Percentiles rank a stretch among this genome's conserved stretches.
These are phyloP conservation scores for Aspergillus sp. DNA, from an alignment of 2,329 filamentous ascomycete genomes.

Conservation along the genomic window DNA sequence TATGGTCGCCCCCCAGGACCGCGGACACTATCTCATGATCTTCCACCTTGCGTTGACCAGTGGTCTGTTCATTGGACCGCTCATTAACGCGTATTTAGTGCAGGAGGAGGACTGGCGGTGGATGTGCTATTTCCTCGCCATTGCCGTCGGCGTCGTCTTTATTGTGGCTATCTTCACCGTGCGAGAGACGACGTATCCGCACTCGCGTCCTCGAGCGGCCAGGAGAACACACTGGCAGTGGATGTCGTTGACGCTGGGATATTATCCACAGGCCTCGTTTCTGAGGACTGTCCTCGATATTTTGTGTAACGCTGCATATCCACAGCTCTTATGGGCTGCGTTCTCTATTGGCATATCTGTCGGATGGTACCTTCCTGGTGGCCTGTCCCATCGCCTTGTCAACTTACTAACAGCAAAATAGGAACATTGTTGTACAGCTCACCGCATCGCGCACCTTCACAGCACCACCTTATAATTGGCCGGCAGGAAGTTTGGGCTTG, in stretches of 20 bases:
- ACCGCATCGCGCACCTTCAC: slow-evolving; percentile 26
- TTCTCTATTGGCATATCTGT: slow-evolving; percentile 26
- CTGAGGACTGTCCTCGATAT: slow-evolving; percentile 21
- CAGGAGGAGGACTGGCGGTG: slow-evolving; percentile 23
- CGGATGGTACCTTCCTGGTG: slow-evolving; percentile 17
- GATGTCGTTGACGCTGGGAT: slow-evolving; percentile 22
- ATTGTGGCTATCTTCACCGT: slow-evolving; percentile 18
- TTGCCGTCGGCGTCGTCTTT: slow-evolving; percentile 19
- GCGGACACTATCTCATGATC: slow-evolving; percentile 38
- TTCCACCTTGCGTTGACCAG: slow-evolving; percentile 36
- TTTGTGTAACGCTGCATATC: slow-evolving; percentile 20
- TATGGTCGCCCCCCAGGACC: slow-evolving; percentile 32
- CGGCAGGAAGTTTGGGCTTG: slow-evolving; percentile 21
- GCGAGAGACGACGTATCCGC: slow-evolving; percentile 21
- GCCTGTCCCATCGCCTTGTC: too few species aligned
- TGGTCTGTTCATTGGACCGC: slow-evolving; percentile 37
- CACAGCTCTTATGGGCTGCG: slow-evolving; percentile 25
- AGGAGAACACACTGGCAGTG: slow-evolving; percentile 16
- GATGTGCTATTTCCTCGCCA: slow-evolving; percentile 26
- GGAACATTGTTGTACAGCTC: slow-evolving; percentile 30
- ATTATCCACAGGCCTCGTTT: slow-evolving; percentile 23
- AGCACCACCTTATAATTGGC: slow-evolving; percentile 24
- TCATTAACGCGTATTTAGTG: slow-evolving; percentile 28
- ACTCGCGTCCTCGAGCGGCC: neutral
- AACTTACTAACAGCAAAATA: slow-evolving; percentile 2